Base-by-base conservation (phyloP, 441 rosid genomes). In the Gossypium gossypioides region DNA sequence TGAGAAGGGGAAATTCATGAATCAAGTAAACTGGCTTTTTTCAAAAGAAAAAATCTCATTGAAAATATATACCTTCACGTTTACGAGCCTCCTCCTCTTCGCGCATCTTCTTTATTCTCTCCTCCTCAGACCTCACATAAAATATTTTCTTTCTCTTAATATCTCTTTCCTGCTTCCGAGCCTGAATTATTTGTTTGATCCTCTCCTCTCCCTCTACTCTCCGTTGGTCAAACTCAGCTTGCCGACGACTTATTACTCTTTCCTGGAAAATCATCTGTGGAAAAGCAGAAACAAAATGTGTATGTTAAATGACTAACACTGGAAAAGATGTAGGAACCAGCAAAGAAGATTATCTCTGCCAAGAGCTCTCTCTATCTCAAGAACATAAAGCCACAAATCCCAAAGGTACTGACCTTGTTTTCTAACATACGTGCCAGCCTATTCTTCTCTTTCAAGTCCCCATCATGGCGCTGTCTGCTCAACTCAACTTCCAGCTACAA, bases 51-150 rank as follows among this genome's bases (percentile, higher is more conserved):
- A 37, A 1, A 65, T 42, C 27, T 42, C 8, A 13, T 46, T 52
- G 56, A 72, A 56, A 69, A 73, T 1, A 55, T 9, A 62, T 75
- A 96, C 99, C 99, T 89, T 89, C 93, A 50, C 2, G 88, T 78
- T 86, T 88, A 68, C 89, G 88, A 73, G 93, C 92, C 83, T 96
- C 99, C 71, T 91, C 99, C 80, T 93, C 97, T 83, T 90, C 92
- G 50, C 9, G 86, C 73, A 81, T 77, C 84, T 81, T 91, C 22
- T 72, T 86, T 63, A 87, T 76, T 66, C 91, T 86, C 76, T 86
- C 97, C 81, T 90, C 90, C 79, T 96, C 97, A 63, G 86, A 56
- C 10, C 40, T 85, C 80, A 93, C 81, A 78, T 77, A 93, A 80
- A 81, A 89, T 68, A 88, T 79, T 74, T 84, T 88, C 87, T 90